Percentiles rank a stretch among this genome's conserved stretches.
Evolutionary conservation across 2,329 filamentous ascomycete species (phyloP).

Genomic region (Nemania sp.): DNA sequence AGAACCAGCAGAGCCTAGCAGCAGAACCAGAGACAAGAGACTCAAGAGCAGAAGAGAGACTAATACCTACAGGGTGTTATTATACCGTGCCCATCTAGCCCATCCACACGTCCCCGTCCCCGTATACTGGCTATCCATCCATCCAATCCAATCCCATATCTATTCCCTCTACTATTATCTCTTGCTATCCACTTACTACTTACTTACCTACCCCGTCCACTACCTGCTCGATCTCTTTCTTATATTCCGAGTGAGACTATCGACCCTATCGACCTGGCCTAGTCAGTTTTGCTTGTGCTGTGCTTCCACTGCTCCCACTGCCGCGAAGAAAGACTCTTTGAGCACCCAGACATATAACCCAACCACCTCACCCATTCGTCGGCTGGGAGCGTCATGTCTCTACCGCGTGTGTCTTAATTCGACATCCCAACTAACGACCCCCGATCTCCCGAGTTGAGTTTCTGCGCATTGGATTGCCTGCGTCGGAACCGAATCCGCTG

Average conservation of each 20-base stretch:
- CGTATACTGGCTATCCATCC: conserved; percentile 15
- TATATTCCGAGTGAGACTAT: conserved; percentile 40
- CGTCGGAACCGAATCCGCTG: background rate
- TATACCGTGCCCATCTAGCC: too few relatives aligned
- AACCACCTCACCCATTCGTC: conserved; percentile 14
- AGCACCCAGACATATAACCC: conserved; percentile 17
- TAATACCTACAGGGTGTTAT: conserved; percentile 24
- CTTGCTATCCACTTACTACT: too few relatives aligned
- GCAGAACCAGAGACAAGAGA: conserved; percentile 15
- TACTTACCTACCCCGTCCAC: conserved; percentile 34
- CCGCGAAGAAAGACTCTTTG: conserved; percentile 18
- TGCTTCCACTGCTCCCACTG: conserved; percentile 22
- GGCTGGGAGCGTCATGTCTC: conserved; percentile 29
- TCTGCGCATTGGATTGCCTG: conserved; percentile 25
- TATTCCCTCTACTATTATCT: conserved; percentile 28
- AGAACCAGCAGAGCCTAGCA: too few relatives aligned
- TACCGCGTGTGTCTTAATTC: conserved; percentile 25
- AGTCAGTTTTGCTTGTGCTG: too few relatives aligned
- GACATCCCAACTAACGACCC: conserved; percentile 28
- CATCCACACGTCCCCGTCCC: too few relatives aligned
- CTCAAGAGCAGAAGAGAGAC: too few relatives aligned
- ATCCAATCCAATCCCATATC: conserved; percentile 34
- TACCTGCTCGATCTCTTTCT: conserved; percentile 37
- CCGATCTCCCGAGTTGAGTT: conserved; percentile 8
- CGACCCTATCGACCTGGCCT: too few relatives aligned